Evolutionary conservation across 2,329 filamentous ascomycete species (phyloP), one percentile per base, ranked within the genome.

Genomic region (Alternaria solani): DNA sequence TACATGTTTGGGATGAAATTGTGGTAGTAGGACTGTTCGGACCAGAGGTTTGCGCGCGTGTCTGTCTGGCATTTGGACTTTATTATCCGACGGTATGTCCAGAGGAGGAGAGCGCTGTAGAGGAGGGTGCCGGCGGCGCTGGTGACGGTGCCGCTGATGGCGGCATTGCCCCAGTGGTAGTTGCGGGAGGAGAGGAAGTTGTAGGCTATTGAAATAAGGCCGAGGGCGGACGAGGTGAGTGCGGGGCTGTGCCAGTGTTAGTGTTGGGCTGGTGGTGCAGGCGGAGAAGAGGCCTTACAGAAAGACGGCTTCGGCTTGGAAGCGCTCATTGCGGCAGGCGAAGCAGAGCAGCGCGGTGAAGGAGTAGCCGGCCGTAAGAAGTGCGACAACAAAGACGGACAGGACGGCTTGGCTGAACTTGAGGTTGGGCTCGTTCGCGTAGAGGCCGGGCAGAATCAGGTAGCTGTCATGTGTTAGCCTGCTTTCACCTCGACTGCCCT

Each of bases 1-100:
- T 81, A 83, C 80, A 83, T 82, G 70, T 83, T 83, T 16, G 75
- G 72, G 53, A 79, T 69, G 66, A 80, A 83, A 67, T 83, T 82
- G 34, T 70, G 68, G 67, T 83, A 83, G 66, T 78, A 83, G 14
- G 70, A 70, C 20, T 70, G 73, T 32, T 81, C 79, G 23, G 73
- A 75, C 69, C 72, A 78, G 30, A 74, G 67, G 52, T 71, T 69
- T 41, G 69, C 30, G 51, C 68, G 70, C n/a, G 65, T 44, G 46
- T 59, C 60, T 11, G 55, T 14, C 7, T 62, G 57, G 42, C 72
- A 70, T 42, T 70, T 67, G 26, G 75, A 66, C n/a, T 75, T 73
- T 34, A 74, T 59, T 44, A 81, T 79, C 43, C 74, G 76, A 42
- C 79, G 79, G 57, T 81, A 79, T 6, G 79, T 80, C 69, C 76